Evolutionary conservation across 179 eudicot genomes (phyloP).

Genomic region (Beta corolliflora): DNA sequence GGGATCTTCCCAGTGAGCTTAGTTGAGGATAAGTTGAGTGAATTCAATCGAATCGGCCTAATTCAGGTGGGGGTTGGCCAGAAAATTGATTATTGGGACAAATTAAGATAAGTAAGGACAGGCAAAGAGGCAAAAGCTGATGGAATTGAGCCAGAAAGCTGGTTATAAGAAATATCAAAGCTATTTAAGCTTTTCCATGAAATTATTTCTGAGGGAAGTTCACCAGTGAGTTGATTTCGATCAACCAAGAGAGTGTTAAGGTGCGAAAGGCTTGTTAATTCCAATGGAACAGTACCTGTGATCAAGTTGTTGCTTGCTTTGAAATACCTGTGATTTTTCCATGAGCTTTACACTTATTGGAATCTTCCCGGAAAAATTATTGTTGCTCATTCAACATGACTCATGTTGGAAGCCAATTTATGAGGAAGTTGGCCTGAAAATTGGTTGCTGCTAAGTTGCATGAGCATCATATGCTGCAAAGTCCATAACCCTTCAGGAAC

Average conservation of each 20-base stretch:
- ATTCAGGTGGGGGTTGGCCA: slow-evolving; percentile 61
- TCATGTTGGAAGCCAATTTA: slow-evolving; percentile 48
- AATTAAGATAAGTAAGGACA: slow-evolving; percentile 52
- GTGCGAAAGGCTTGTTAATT: slow-evolving; percentile 49
- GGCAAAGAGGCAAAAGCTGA: slow-evolving; percentile 51
- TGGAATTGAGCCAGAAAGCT: slow-evolving; percentile 68
- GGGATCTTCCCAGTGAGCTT: slow-evolving; percentile 69
- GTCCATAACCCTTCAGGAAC: slow-evolving; percentile 67
- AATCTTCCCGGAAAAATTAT: slow-evolving; percentile 65
- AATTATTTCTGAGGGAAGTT: slow-evolving; percentile 48
- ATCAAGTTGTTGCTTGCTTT: slow-evolving; percentile 66
- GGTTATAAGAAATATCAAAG: slow-evolving; percentile 56
- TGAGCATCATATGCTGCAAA: slow-evolving; percentile 26
- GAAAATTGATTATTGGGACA: slow-evolving; percentile 63
- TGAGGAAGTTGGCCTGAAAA: slow-evolving; percentile 66
- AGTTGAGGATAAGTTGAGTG: slow-evolving; percentile 70
- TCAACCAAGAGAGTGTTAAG: slow-evolving; percentile 50
- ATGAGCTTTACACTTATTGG: slow-evolving; percentile 47
- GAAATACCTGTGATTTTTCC: slow-evolving; percentile 47
- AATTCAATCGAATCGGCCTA: slow-evolving; percentile 46
- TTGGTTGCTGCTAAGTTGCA: slow-evolving; percentile 52
- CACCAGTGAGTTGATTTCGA: slow-evolving; percentile 69
- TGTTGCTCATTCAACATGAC: slow-evolving; percentile 53
- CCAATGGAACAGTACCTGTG: slow-evolving; percentile 60
- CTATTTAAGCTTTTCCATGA: slow-evolving; percentile 60